Conservation (phyloP, 2,329 filamentous ascomycete species). For the Emmonsiellopsis sp. region DNA sequence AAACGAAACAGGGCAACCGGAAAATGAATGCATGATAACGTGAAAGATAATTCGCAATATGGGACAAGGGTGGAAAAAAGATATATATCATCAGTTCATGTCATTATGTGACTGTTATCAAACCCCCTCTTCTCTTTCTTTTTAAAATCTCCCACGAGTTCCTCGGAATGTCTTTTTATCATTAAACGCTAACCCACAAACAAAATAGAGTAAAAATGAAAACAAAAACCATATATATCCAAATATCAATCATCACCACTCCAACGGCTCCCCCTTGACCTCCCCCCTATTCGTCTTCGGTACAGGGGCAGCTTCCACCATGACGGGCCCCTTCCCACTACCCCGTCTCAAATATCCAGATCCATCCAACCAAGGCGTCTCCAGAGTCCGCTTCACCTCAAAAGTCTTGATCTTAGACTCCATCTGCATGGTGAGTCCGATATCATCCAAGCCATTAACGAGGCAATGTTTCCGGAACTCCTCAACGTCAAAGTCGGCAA, state of each 20-base stretch:
- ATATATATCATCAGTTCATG: too few species aligned
- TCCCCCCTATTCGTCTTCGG: conserved; percentile 86
- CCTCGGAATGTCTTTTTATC: too few species aligned
- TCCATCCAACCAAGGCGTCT: conserved; percentile 89
- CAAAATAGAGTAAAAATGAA: background rate
- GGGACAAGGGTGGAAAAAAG: too few species aligned
- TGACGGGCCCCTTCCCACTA: conserved; percentile 42
- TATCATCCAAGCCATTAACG: conserved; percentile 88
- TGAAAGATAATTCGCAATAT: too few species aligned
- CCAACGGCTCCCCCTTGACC: conserved; percentile 72
- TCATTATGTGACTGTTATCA: too few species aligned
- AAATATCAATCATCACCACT: conserved; percentile 55
- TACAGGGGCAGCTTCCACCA: conserved; percentile 58
- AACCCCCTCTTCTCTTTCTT: too few species aligned
- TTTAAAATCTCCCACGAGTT: too few species aligned
- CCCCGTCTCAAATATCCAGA: conserved; percentile 61
- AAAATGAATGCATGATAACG: too few species aligned
- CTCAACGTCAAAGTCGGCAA: conserved; percentile 79
- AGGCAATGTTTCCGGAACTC: conserved; percentile 92
- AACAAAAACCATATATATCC: background rate
- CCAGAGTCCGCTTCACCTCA: conserved; percentile 64
- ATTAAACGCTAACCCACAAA: too few species aligned
- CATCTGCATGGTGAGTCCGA: conserved; percentile 86
- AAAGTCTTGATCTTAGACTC: conserved; percentile 81
- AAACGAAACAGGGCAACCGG: too few species aligned